phyloP scores from a whole-genome alignment of 192 early-diverging fungal species.

The Dissophora ornata region DNA sequence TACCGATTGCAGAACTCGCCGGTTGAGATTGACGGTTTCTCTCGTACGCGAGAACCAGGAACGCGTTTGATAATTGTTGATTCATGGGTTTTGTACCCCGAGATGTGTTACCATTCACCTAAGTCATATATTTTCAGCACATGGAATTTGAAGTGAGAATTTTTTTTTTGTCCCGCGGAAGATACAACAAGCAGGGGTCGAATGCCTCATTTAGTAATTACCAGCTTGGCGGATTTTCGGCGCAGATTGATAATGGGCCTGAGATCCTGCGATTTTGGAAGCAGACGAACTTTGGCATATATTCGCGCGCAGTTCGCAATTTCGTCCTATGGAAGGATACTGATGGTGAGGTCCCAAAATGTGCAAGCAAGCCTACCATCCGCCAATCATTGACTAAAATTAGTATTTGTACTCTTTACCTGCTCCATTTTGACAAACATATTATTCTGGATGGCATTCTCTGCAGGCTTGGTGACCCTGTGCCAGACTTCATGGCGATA shows the following conservation, averaged over 20 bases:
- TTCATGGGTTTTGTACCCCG: conserved; percentile 54
- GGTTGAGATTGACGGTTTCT: conserved; percentile 41
- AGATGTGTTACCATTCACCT: conserved; percentile 29
- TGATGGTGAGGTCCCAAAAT: not conserved
- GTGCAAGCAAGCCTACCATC: too few relatives aligned
- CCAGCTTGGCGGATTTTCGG: conserved; percentile 43
- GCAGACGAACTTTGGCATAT: conserved; percentile 78
- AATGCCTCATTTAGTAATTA: too few relatives aligned
- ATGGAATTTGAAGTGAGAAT: not conserved
- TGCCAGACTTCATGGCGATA: conserved; percentile 85
- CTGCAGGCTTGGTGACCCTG: conserved; percentile 59
- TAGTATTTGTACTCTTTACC: conserved; percentile 7
- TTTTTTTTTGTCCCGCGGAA: too few relatives aligned
- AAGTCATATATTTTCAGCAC: not conserved
- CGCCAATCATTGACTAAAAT: too few relatives aligned
- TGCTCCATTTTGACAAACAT: conserved; percentile 47
- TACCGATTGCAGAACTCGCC: conserved; percentile 51
- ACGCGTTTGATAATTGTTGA: conserved; percentile 63
- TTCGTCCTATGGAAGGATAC: too few relatives aligned
- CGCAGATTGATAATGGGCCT: conserved; percentile 84
- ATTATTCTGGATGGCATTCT: conserved; percentile 43
- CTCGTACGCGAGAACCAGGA: conserved; percentile 68
- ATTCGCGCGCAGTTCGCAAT: conserved; percentile 35
- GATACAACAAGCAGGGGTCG: too few relatives aligned
- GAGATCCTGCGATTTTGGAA: conserved; percentile 83